Base-by-base conservation (phyloP, 2,329 filamentous ascomycete genomes). In the Scytalidium sp. region DNA sequence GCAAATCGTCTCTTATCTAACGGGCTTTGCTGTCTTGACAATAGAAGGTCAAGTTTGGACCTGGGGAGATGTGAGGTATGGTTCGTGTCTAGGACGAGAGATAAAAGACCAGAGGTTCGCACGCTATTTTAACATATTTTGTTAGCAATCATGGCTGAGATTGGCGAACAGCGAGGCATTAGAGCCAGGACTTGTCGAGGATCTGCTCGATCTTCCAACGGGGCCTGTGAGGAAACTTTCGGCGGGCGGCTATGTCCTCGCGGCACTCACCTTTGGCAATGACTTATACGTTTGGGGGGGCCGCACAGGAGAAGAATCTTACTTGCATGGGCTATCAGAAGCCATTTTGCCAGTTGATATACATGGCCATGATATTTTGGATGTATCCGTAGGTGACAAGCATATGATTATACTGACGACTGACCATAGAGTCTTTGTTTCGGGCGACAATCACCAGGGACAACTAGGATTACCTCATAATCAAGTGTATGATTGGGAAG, bases 241-340 rank as follows among this genome's bases (percentile, higher is more conserved):
- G 8, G 61, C 63, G 7, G 76, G 76, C 2, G 83, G 83, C 0
- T 84, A 83, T 59, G 66, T 76, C 2, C 66, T 78, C 2, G 80
- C 78, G 3, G 83, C 82, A 0, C 57, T 87, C 41, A 85, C 81
- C 0, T 67, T 72, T 10, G 79, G 77, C 2, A 71, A 76, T 25
- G 78, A 81, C 50, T 63, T 85, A 2, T 88, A 87, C 59, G 61
- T 79, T 20, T 88, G 84, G 83, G 84, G 84, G 23, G 64, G 66
- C n/a, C 47, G 56, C 3, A 49, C 57, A 29, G 52, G 54, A 1
- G 47, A 59, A 9, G 36, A 50, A 17, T 51, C 52, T 19, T 29
- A 60, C 7, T 41, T 61, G 2, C 50, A 56, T 17, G 50, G 46
- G 8, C 17, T 59, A 21, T 47, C 22, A 36, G 54, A 23, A n/a